These are phyloP conservation scores for Ilex asprella DNA, from an alignment of 257 asterid species.

Conservation along the genomic window DNA sequence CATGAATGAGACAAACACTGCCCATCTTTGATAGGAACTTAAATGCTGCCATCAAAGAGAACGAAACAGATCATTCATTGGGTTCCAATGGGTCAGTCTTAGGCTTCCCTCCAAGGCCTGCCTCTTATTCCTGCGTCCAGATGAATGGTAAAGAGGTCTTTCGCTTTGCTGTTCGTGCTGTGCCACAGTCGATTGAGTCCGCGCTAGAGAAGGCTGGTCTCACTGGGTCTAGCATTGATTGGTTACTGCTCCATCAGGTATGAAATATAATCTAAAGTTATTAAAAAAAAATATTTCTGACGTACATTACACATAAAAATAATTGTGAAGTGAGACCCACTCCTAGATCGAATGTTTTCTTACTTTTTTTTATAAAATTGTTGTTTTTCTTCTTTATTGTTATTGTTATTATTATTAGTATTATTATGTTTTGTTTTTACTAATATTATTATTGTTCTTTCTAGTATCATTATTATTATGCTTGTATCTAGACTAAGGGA, in stretches of 20 bases:
- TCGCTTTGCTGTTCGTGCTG: constrained; percentile 84
- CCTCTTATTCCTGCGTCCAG: constrained; percentile 72
- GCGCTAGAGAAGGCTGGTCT: constrained; percentile 83
- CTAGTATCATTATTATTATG: no score
- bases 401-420: no score
- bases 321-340: no score
- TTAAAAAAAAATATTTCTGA: no score
- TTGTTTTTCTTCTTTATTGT: no score
- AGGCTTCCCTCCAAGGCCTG: constrained; percentile 48
- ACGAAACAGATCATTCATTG: constrained; percentile 31
- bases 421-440: no score
- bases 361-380: no score
- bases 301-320: no score
- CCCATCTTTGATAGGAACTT: constrained; percentile 40
- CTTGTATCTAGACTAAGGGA: no score
- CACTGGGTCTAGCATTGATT: constrained; percentile 60
- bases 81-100: constrained; percentile 67
- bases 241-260: constrained; percentile 99
- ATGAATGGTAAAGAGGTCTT: constrained; percentile 99
- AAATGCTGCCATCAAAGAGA: constrained; percentile 52
- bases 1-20: constrained; percentile 1
- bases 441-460: no score
- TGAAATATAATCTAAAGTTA: neutral
- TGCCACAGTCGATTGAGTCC: constrained; percentile 82
- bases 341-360: no score